Percentiles rank a stretch among this genome's conserved stretches.
Evolutionary conservation across 106 monocot species (phyloP).

Genomic region (Hemerocallis citrina): DNA sequence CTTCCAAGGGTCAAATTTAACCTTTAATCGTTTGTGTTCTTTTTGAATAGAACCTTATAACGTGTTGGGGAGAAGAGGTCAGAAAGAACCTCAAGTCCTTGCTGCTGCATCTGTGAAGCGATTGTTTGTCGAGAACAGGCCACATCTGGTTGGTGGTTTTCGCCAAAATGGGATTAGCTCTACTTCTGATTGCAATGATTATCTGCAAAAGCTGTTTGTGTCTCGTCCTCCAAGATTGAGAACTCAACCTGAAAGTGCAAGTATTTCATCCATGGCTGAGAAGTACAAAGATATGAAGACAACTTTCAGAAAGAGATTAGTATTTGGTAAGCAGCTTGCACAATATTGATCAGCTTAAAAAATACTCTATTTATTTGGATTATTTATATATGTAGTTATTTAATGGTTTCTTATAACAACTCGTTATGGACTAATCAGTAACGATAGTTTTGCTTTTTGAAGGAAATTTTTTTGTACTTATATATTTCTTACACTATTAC

Average conservation of each 20-base stretch:
- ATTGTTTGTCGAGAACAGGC: slow-evolving; percentile 77
- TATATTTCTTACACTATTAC: not conserved
- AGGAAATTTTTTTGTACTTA: not conserved
- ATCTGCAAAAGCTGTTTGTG: slow-evolving; percentile 5
- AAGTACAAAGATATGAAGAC: slow-evolving; percentile 82
- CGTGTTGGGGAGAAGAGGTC: slow-evolving; percentile 68
- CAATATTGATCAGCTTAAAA: not conserved
- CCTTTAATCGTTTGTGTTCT: slow-evolving; percentile 3
- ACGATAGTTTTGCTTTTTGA: not conserved
- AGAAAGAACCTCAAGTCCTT: slow-evolving; percentile 77
- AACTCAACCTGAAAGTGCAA: slow-evolving; percentile 16
- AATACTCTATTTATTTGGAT: not conserved
- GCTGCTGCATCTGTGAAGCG: slow-evolving; percentile 75
- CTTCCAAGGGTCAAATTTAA: not conserved
- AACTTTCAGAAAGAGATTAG: slow-evolving; percentile 71
- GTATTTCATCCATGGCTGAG: slow-evolving; percentile 40
- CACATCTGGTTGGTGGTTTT: slow-evolving; percentile 67
- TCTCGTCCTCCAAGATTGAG: slow-evolving; percentile 15
- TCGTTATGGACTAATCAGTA: no score
- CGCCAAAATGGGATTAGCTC: slow-evolving; percentile 31
- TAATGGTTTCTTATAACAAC: no score
- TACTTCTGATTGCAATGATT: slow-evolving; percentile 16
- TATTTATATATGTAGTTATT: not conserved
- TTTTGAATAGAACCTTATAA: slow-evolving; percentile 71
- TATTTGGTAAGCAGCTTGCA: slow-evolving; percentile 66